Conservation (phyloP, 257 asterid genomes). For the Ilex aquifolium region DNA sequence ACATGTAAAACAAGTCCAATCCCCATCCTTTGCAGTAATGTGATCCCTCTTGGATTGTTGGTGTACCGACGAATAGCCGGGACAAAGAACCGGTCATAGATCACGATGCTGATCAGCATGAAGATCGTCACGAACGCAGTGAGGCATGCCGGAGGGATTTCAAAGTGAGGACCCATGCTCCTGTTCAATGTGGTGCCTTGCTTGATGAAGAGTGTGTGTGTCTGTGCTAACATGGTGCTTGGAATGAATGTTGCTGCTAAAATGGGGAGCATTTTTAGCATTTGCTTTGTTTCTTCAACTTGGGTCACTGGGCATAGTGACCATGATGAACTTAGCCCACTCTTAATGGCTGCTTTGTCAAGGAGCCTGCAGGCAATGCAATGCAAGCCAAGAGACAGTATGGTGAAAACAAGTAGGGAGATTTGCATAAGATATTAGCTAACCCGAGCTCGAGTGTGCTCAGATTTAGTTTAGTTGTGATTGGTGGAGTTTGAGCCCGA, state of each 20-base stretch:
- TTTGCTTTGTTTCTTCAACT: conserved; percentile 72
- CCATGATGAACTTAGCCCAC: conserved; percentile 32
- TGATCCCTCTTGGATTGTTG: conserved; percentile 59
- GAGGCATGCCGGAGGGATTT: conserved; percentile 66
- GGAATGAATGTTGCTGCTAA: conserved; percentile 51
- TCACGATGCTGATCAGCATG: conserved; percentile 43
- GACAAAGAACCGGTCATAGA: conserved; percentile 56
- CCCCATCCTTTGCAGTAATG: conserved; percentile 57
- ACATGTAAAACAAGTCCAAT: conserved; percentile 47
- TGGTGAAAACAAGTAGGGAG: neutral
- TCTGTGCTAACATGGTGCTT: conserved; percentile 55
- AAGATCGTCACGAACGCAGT: conserved; percentile 52
- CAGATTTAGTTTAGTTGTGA: neutral
- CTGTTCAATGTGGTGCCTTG: conserved; percentile 61
- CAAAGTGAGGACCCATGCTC: conserved; percentile 41
- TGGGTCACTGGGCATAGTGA: conserved; percentile 55
- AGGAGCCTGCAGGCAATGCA: conserved; percentile 32
- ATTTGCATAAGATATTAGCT: neutral
- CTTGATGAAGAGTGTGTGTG: conserved; percentile 54
- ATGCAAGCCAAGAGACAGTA: neutral
- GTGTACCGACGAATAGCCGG: conserved; percentile 39
- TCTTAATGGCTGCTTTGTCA: conserved; percentile 58
- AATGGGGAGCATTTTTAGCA: conserved; percentile 72
- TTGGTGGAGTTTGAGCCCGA: no score
- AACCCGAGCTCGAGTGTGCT: neutral